Percentiles rank a stretch among this genome's conserved stretches.
These are phyloP conservation scores for Russula brevipes DNA, from an alignment of 768 basidiomycete genomes.

Conservation along the genomic window DNA sequence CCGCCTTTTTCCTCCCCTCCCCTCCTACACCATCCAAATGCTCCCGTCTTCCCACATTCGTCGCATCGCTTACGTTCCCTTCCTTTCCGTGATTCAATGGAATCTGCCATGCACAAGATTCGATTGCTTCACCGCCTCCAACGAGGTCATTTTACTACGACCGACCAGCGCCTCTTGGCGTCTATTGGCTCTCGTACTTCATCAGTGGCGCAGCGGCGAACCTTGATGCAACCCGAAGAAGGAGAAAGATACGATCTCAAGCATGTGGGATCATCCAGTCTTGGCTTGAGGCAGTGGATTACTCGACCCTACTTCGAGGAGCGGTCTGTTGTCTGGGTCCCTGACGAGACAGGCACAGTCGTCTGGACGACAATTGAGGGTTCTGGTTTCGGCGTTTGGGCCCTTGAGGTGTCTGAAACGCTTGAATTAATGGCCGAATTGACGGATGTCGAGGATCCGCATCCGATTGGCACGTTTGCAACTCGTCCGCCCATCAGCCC, in stretches of 20 bases:
- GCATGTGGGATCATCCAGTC: constrained; percentile 28
- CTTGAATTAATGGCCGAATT: constrained; percentile 21
- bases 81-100: constrained; percentile 38
- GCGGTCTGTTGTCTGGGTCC: constrained; percentile 14
- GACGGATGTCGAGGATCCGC: constrained; percentile 22
- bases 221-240: constrained; percentile 31
- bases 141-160: constrained; percentile 33
- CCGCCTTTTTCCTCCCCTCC: constrained; percentile 40
- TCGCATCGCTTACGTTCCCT: constrained; percentile 39
- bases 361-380: constrained; percentile 20
- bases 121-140: constrained; percentile 45
- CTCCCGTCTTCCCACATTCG: constrained; percentile 48
- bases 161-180: constrained; percentile 42
- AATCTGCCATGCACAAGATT: constrained; percentile 44
- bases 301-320: constrained; percentile 23
- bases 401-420: constrained; percentile 22
- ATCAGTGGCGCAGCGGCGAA: constrained; percentile 27
- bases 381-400: constrained; percentile 25
- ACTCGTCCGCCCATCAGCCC: background rate
- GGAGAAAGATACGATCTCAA: constrained; percentile 29
- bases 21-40: constrained; percentile 36
- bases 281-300: constrained; percentile 26
- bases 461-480: background rate
- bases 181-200: constrained; percentile 36
- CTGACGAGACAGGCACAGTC: constrained; percentile 19